Base-by-base conservation (phyloP, 1,284 basidiomycete species). In the Rhizopogon parksii region DNA sequence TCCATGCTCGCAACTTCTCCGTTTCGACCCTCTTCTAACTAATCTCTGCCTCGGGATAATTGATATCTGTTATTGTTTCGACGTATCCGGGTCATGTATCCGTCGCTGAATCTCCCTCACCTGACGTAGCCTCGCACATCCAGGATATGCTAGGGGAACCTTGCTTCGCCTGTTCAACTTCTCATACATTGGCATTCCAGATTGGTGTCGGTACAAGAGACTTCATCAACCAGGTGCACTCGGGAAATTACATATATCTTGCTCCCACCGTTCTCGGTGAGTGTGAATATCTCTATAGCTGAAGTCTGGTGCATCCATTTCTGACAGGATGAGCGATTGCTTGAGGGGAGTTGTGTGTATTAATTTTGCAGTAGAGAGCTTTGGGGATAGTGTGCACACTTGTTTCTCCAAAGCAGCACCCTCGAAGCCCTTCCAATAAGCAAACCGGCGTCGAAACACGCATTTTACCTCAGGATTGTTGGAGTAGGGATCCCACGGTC, bases 231-330 rank as follows among this genome's bases (percentile, higher is more conserved):
- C 4, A 21, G 21, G 21, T 21, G 21, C 21, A 21, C 21, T 21
- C 21, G 21, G 21, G 5, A 21, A 21, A 21, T 21, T 21, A 6
- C 21, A 21, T 77, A 24, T 80, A 76, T 52, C 51, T 85, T 38
- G 76, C 74, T 1, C 40, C 70, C 4, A 83, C 82, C 6, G 55
- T 59, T 63, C 68, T 59, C 36, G 70, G 68, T n/a, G 55, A 60
- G 19, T 61, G 66, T 46, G 75, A 75, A 11, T 78, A 76, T 51
- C 57, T 75, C 40, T 79, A 76, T 53, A 74, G 72, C 50, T 80
- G 79, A 78, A 79, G 73, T 63, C 59, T 80, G 38, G 79, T 79
- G 3, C 70, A 69, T 53, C 76, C 79, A 6, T 80, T 79, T 52
- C 56, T 80, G 56, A 79, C 78, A 55, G 67, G 76, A 77, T 77